Evolutionary conservation across 495 filamentous ascomycete genomes (phyloP), one percentile per base, ranked within the genome.

Genomic region (Penicillium flavigenum): DNA sequence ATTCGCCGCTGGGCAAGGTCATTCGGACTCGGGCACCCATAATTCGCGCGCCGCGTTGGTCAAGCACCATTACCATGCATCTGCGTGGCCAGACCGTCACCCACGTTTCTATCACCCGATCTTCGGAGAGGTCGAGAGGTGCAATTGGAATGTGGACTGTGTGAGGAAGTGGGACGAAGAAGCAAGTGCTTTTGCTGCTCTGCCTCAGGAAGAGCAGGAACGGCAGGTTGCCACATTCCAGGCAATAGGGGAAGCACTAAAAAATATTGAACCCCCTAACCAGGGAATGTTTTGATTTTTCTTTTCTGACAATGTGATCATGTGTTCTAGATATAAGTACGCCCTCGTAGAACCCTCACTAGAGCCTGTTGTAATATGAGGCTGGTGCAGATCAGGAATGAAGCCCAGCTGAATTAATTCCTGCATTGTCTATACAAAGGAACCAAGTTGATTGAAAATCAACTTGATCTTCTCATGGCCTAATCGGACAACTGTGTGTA

Each of bases 51-150:
- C 68, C 3, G 83, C 83, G 11, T 69, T 85, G n/a, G 81, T 86
- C 51, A 81, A 78, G 59, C 83, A 87, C 63, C 83, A 85, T 68
- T 87, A 83, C 62, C 84, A 86, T 63, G 83, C 84, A 24, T 86
- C 83, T 22, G 76, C 77, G 53, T 87, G 84, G 84, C 83, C 81
- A 41, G 78, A 52, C 4, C 62, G 63, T 42, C 83, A 87, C 58
- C 83, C 81, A 5, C 79, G 84, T 51, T 84, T 75, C 65, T 80
- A 67, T 45, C 84, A 87, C 58, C 83, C 83, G 0, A 76, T 81
- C 26, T 86, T 82, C 61, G 83, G 81, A 49, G 80, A 84, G 71
- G 83, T 87, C 0, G 84, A 87, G 64, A 69, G 73, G 62, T 87
- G 84, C 66, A 86, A 86, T 67, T 87, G 83, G 84, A 76, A 83